Percentiles rank a stretch among this genome's conserved stretches.
phyloP scores from a whole-genome alignment of 371 early-diverging fungal species.

The Mucor saturninus region DNA sequence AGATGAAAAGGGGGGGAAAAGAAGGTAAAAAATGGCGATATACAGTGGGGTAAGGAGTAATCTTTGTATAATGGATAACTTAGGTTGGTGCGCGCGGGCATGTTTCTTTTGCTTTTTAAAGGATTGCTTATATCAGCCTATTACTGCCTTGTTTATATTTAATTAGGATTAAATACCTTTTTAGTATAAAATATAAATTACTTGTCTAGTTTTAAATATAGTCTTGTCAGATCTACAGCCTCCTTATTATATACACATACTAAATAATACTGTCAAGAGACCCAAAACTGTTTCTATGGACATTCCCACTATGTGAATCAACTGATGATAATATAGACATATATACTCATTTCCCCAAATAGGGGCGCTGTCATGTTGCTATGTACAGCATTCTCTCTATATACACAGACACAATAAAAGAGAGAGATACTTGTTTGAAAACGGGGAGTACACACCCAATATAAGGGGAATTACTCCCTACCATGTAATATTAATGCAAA shows the following conservation, averaged over 20 bases:
- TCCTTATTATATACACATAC: background rate
- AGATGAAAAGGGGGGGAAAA: slow-evolving; percentile 17
- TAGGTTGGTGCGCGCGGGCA: slow-evolving; percentile 11
- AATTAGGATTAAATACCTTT: background rate
- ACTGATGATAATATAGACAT: background rate
- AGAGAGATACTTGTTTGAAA: background rate
- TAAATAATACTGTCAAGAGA: slow-evolving; percentile 30
- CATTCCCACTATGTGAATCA: too few species aligned
- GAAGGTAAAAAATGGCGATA: slow-evolving; percentile 14
- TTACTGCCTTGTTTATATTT: slow-evolving; percentile 19
- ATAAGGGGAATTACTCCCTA: background rate
- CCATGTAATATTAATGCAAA: slow-evolving; percentile 4
- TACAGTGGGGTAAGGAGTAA: slow-evolving; percentile 28
- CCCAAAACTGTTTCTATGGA: background rate
- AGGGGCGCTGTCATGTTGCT: too few species aligned
- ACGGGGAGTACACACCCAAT: background rate
- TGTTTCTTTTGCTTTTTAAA: slow-evolving; percentile 9
- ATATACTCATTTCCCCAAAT: too few species aligned
- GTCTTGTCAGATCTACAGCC: background rate
- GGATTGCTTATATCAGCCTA: slow-evolving; percentile 24
- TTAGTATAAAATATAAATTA: slow-evolving; percentile 4
- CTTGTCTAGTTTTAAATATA: slow-evolving; percentile 2
- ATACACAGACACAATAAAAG: too few species aligned
- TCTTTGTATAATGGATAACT: background rate
- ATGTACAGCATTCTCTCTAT: too few species aligned